Percentiles rank a stretch among this genome's conserved stretches.
phyloP scores from a whole-genome alignment of 2,329 filamentous ascomycete species.

The Penicillium griseofulvum region DNA sequence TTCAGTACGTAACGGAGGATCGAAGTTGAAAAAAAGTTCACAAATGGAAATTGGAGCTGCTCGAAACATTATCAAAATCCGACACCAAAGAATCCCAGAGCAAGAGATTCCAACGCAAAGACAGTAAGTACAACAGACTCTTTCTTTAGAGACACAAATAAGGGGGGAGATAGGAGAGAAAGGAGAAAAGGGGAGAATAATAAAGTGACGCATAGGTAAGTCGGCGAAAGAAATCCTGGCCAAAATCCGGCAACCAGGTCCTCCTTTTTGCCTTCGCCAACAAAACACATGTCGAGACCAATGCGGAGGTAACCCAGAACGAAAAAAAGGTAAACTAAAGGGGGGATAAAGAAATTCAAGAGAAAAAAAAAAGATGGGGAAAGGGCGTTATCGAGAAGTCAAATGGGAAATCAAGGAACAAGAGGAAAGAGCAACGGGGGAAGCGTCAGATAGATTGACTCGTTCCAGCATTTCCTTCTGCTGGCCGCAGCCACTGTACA shows the following conservation, averaged over 20 bases:
- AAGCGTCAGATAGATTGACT: slow-evolving; percentile 6
- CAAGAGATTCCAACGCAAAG: slow-evolving; percentile 16
- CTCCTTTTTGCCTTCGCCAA: slow-evolving; percentile 16
- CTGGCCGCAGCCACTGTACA: slow-evolving; percentile 10
- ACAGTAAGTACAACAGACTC: slow-evolving; percentile 26
- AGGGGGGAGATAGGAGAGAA: slow-evolving; percentile 10
- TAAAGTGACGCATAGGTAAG: slow-evolving; percentile 16
- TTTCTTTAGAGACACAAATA: slow-evolving; percentile 20
- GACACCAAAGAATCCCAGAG: slow-evolving; percentile 14
- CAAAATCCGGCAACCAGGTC: slow-evolving; percentile 20
- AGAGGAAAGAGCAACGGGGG: slow-evolving; percentile 8
- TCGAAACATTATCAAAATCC: slow-evolving; percentile 31
- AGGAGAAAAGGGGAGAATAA: slow-evolving; percentile 13
- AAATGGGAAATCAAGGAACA: slow-evolving; percentile 13
- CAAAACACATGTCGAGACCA: slow-evolving; percentile 27
- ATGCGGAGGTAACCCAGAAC: slow-evolving; percentile 37
- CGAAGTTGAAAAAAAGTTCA: slow-evolving; percentile 13
- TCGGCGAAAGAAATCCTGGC: slow-evolving; percentile 19
- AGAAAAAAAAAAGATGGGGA: slow-evolving; percentile 30
- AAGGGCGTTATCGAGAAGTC: slow-evolving; percentile 23
- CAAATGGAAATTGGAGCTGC: slow-evolving; percentile 26
- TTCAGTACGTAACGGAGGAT: not conserved
- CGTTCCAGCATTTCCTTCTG: slow-evolving; percentile 2
- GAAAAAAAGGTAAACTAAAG: slow-evolving; percentile 27
- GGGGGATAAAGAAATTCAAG: slow-evolving; percentile 31